A percentile compares a stretch with the other conserved stretches of the same genome.
Conservation (phyloP, 495 filamentous ascomycete species). For the Xylaria venustula region DNA sequence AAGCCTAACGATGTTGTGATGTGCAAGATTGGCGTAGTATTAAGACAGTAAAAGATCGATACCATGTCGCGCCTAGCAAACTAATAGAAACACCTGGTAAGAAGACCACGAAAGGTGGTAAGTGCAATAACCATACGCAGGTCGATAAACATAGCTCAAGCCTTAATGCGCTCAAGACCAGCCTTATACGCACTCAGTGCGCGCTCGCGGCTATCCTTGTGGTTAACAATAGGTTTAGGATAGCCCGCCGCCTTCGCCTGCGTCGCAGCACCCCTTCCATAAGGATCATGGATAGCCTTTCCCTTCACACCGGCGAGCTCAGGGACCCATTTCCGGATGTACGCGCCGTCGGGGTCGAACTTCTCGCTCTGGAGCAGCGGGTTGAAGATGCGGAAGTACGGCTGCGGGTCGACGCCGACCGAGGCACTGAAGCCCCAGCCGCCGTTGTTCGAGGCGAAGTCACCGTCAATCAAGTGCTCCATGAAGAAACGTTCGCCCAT, state of each 20-base stretch:
- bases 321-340: slow-evolving; percentile 70
- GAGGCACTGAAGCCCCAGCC: slow-evolving; percentile 85
- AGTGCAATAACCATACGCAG: background rate
- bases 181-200: slow-evolving; percentile 73
- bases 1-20: too few relatives aligned
- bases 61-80: too few relatives aligned
- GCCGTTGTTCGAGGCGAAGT: slow-evolving; percentile 90
- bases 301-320: slow-evolving; percentile 61
- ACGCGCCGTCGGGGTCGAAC: slow-evolving; percentile 67
- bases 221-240: slow-evolving; percentile 71
- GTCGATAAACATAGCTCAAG: slow-evolving; percentile 1
- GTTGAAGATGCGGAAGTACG: slow-evolving; percentile 92
- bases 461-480: slow-evolving; percentile 83
- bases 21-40: too few relatives aligned
- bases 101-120: background rate
- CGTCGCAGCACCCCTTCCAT: slow-evolving; percentile 59
- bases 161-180: slow-evolving; percentile 45
- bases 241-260: slow-evolving; percentile 67
- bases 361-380: slow-evolving; percentile 82
- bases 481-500: slow-evolving; percentile 88
- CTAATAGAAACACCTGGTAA: too few relatives aligned
- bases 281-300: slow-evolving; percentile 77
- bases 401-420: slow-evolving; percentile 87
- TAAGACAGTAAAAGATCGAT: too few relatives aligned
- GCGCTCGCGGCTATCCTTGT: slow-evolving; percentile 63